phyloP scores from a whole-genome alignment of 257 asterid genomes.

The Prunella vulgaris region DNA sequence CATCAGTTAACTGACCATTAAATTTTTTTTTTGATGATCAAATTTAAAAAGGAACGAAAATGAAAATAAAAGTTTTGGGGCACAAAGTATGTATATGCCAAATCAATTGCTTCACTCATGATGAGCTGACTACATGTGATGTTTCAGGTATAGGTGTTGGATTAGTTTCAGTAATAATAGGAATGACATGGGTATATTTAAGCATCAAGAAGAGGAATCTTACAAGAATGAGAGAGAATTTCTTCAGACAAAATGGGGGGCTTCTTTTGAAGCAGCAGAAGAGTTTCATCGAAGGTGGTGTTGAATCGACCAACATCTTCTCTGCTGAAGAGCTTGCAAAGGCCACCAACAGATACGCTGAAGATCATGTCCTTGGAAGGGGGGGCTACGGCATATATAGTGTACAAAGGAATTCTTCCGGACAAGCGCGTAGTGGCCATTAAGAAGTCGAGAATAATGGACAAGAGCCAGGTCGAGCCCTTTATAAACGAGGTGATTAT shows the following conservation, averaged over 20 bases:
- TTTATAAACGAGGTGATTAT: slow-evolving; percentile 33
- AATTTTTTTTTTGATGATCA: too few species aligned
- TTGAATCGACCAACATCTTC: too few species aligned
- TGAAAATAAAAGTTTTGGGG: too few species aligned
- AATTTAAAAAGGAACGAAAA: too few species aligned
- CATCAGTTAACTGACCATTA: too few species aligned
- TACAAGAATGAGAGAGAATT: background rate
- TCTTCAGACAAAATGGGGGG: too few species aligned
- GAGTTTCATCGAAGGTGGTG: too few species aligned
- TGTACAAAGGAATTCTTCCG: slow-evolving; percentile 26
- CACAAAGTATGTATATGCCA: too few species aligned
- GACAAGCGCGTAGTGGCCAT: slow-evolving; percentile 28
- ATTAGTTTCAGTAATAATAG: slow-evolving; percentile 2
- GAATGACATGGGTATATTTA: slow-evolving; percentile 25
- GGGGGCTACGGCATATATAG: slow-evolving; percentile 35
- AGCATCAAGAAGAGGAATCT: slow-evolving; percentile 27
- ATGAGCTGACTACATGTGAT: too few species aligned
- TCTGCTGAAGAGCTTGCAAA: slow-evolving; percentile 21
- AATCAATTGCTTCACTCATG: too few species aligned
- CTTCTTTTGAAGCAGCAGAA: too few species aligned
- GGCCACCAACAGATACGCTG: slow-evolving; percentile 28
- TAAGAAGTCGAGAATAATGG: slow-evolving; percentile 28
- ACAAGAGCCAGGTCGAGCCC: slow-evolving; percentile 30
- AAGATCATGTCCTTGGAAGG: slow-evolving; percentile 27
- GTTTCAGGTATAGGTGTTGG: slow-evolving; percentile 29